phyloP scores from a whole-genome alignment of 2,329 filamentous ascomycete species.

The Aspergillus sp. region DNA sequence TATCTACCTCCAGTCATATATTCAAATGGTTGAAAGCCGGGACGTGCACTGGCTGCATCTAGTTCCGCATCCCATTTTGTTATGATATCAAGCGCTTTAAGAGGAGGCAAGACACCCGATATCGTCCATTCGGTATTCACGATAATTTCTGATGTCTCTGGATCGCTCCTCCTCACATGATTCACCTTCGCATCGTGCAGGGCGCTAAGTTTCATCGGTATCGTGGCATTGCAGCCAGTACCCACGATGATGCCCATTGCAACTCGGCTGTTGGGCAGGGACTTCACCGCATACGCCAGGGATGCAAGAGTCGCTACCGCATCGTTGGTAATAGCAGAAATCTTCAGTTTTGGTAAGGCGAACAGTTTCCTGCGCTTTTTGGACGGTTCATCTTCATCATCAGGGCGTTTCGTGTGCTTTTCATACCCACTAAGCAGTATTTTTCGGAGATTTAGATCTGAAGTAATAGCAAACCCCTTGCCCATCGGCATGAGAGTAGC shows the following conservation, averaged over 20 bases:
- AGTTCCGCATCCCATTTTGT: conserved; percentile 70
- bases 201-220: conserved; percentile 64
- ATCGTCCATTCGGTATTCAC: conserved; percentile 87
- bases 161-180: conserved; percentile 47
- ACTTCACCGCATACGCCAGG: conserved; percentile 69
- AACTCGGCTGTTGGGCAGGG: conserved; percentile 61
- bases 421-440: conserved; percentile 56
- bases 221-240: conserved; percentile 78
- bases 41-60: conserved; percentile 65
- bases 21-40: conserved; percentile 79
- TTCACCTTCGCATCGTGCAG: conserved; percentile 64
- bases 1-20: conserved; percentile 82
- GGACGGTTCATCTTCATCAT: conserved; percentile 41
- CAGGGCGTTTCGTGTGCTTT: conserved; percentile 47
- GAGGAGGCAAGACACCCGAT: conserved; percentile 68
- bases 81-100: conserved; percentile 60
- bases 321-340: conserved; percentile 78
- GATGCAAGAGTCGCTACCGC: conserved; percentile 77
- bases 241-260: conserved; percentile 80
- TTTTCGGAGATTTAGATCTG: conserved; percentile 54
- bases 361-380: conserved; percentile 47
- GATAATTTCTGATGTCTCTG: conserved; percentile 63
- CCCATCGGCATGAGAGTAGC: conserved; percentile 59
- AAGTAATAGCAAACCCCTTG: conserved; percentile 58
- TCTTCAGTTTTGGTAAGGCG: conserved; percentile 64